Evolutionary conservation across 257 asterid species (phyloP).

Genomic region (Eucommia ulmoides): DNA sequence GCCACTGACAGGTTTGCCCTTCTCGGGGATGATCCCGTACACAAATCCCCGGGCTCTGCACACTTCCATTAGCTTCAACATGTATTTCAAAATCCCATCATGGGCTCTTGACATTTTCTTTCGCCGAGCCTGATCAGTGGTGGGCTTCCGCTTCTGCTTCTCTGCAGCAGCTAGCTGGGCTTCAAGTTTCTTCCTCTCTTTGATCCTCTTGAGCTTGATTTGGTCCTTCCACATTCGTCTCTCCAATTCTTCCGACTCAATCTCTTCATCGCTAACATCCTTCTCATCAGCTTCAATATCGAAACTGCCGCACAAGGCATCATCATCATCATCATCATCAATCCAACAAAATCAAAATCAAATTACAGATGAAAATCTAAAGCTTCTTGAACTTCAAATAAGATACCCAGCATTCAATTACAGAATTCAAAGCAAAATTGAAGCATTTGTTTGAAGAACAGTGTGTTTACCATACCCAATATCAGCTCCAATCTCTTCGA

Average conservation of each 20-base stretch:
- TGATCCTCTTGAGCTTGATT: conserved; percentile 53
- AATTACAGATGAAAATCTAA: background rate
- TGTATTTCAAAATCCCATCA: conserved; percentile 64
- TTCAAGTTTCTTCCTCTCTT: conserved; percentile 48
- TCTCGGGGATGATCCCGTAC: conserved; percentile 63
- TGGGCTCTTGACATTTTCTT: conserved; percentile 72
- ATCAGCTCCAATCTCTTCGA: conserved; percentile 35
- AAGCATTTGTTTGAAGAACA: background rate
- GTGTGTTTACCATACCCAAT: background rate
- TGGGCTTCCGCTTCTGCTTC: conserved; percentile 40
- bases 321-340: conserved; percentile 9
- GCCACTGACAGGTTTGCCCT: conserved; percentile 65
- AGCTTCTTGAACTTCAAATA: background rate
- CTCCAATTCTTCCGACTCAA: conserved; percentile 47
- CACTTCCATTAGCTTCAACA: conserved; percentile 72
- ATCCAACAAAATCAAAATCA: background rate
- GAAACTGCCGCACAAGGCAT: conserved; percentile 31
- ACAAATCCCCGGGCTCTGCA: conserved; percentile 68
- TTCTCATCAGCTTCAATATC: conserved; percentile 54
- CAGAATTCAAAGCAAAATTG: background rate
- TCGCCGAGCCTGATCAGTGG: conserved; percentile 47
- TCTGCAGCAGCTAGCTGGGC: conserved; percentile 43
- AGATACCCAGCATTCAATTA: background rate
- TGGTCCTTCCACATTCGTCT: conserved; percentile 70
- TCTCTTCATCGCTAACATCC: conserved; percentile 73